These are phyloP conservation scores for Floccularia luteovirens DNA, from an alignment of 768 basidiomycete genomes.

Conservation along the genomic window DNA sequence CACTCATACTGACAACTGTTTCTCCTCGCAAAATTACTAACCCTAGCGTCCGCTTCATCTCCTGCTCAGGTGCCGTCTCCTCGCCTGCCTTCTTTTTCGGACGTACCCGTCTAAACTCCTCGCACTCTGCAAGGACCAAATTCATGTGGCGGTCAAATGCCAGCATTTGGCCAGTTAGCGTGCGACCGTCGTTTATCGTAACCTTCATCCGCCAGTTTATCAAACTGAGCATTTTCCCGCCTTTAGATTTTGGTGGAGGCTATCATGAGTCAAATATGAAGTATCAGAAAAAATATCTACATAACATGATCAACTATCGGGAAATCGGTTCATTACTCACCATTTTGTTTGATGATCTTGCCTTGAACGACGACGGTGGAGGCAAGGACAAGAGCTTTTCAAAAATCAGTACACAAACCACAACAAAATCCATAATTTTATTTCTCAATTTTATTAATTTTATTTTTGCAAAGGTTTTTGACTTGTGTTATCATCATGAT, in stretches of 20 bases:
- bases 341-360: too few relatives aligned
- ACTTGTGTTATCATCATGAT: too few relatives aligned
- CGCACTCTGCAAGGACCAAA: conserved; percentile 94
- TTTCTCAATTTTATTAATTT: too few relatives aligned
- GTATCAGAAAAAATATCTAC: too few relatives aligned
- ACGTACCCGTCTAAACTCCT: conserved; percentile 90
- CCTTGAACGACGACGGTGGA: too few relatives aligned
- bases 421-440: too few relatives aligned
- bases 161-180: conserved; percentile 96
- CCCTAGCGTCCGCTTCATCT: conserved; percentile 95
- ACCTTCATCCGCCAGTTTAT: conserved; percentile 98
- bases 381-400: too few relatives aligned
- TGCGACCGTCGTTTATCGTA: conserved; percentile 95
- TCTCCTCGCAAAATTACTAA: conserved; percentile 95
- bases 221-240: conserved; percentile 96
- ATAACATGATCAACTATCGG: too few relatives aligned
- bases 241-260: conserved; percentile 96
- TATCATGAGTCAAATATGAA: conserved; percentile 19
- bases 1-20: conserved; percentile 89
- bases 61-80: conserved; percentile 74
- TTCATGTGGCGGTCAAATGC: conserved; percentile 99
- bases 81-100: conserved; percentile 88
- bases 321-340: conserved; percentile 23
- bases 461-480: too few relatives aligned
- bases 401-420: too few relatives aligned